These are phyloP conservation scores for Talaromyces sp. DNA, from an alignment of 2,329 filamentous ascomycete species.

Conservation along the genomic window DNA sequence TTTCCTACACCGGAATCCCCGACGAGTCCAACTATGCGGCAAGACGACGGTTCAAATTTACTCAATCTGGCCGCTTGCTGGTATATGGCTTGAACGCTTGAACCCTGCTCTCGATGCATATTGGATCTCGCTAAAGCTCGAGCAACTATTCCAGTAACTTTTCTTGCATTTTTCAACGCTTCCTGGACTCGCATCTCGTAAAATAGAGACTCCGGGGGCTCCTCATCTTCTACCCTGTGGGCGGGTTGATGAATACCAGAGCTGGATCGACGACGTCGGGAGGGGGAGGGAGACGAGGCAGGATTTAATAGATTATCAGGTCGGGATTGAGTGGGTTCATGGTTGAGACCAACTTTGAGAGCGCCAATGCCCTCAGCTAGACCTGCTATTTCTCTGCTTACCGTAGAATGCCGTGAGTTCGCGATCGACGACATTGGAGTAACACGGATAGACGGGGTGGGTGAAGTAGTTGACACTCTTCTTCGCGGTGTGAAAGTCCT, in stretches of 20 bases:
- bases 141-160: background rate
- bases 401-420: constrained; percentile 1
- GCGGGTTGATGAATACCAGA: background rate
- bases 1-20: constrained; percentile 12
- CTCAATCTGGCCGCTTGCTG: constrained; percentile 8
- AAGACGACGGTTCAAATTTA: constrained; percentile 6
- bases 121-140: background rate
- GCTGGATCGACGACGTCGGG: constrained; percentile 11
- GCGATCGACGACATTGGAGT: background rate
- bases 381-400: background rate
- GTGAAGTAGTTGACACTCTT: background rate
- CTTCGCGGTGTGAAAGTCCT: background rate
- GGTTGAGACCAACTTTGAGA: background rate
- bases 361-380: constrained; percentile 1
- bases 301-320: background rate
- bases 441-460: constrained; percentile 7
- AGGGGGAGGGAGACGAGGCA: constrained; percentile 4
- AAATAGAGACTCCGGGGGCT: constrained; percentile 8
- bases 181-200: background rate
- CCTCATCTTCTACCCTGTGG: constrained; percentile 13
- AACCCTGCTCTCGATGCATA: background rate
- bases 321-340: background rate
- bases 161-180: constrained; percentile 3
- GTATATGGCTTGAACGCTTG: constrained; percentile 6
- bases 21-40: constrained; percentile 12